Base-by-base conservation (phyloP, 2,329 filamentous ascomycete species). In the Pseudopithomyces maydicus region DNA sequence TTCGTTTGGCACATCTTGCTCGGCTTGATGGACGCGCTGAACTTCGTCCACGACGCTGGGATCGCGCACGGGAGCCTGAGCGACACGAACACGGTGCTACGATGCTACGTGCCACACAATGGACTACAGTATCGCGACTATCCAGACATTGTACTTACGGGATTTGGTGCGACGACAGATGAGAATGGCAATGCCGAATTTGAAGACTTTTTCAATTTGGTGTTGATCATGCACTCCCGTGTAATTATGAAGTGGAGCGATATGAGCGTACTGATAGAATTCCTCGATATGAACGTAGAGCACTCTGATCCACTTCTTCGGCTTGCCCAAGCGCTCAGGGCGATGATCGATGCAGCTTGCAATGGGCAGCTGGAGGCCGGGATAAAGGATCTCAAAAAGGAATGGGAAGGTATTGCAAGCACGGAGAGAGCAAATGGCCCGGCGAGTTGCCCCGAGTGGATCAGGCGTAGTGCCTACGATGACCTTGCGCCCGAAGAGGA, bases 1-100 rank as follows among this genome's bases (percentile, higher is more conserved):
- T 53, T 63, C 5, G 42, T 65, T 6, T 60, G 52, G 53, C 65
- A 66, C 22, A 52, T 63, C 20, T 56, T 57, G 32, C 3, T 64
- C 3, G 47, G 41, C 2, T 17, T 68, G 22, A 7, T 67, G 6
- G 44, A 57, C 26, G 54, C 56, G 1, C 22, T 62, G 8, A 6
- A 26, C 0, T 59, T 57, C 10, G 17, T 62, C 8, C 58, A 62
- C 43, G 43, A 26, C 2, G 55, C 54, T 7, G 17, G 38, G 7
- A 42, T 60, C 10, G 36, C 46, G 20, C 56, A 64, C 36, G 46
- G 45, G 2, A 56, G 29, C 10, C 17, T 63, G 19, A 15, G 19
- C 20, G 26, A 33, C 8, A 20, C 41, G 5, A 62, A 61, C 33
- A n/a, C 60, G 4, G 49, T 59, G 39, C 29, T 64, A 7, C 59